Evolutionary conservation across 2,329 filamentous ascomycete genomes (phyloP).

Genomic region (Pseudogymnoascus sp.): DNA sequence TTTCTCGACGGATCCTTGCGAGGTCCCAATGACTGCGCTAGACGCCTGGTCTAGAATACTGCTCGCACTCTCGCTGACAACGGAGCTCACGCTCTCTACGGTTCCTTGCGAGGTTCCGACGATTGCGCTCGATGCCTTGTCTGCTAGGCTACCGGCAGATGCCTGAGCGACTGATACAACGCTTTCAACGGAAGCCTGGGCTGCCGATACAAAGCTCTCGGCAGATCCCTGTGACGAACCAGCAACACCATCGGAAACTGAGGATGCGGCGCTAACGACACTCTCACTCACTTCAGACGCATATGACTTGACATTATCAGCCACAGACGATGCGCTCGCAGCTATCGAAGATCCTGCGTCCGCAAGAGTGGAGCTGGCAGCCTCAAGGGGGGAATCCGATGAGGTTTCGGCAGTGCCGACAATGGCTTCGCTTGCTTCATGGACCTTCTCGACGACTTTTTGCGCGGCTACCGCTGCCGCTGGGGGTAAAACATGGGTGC

Average conservation of each 20-base stretch:
- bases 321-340: conserved; percentile 17
- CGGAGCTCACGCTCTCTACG: conserved; percentile 18
- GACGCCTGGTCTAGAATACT: conserved; percentile 23
- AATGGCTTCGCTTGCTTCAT: conserved; percentile 22
- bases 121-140: conserved; percentile 23
- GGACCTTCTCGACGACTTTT: conserved; percentile 22
- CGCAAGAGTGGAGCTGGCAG: conserved; percentile 19
- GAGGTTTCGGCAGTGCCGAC: conserved; percentile 23
- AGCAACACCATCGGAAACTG: conserved; percentile 15
- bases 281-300: conserved; percentile 15
- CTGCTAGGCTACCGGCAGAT: conserved; percentile 20
- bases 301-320: conserved; percentile 18
- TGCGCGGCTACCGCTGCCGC: conserved; percentile 40
- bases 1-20: conserved; percentile 22
- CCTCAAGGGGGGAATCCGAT: conserved; percentile 20
- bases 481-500: conserved; percentile 53
- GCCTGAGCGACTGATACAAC: conserved; percentile 26
- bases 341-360: conserved; percentile 16
- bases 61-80: conserved; percentile 16
- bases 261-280: conserved; percentile 19
- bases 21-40: conserved; percentile 21
- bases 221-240: conserved; percentile 16
- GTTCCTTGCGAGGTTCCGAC: conserved; percentile 22
- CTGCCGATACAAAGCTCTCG: conserved; percentile 18
- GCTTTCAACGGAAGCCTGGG: conserved; percentile 25